These are phyloP conservation scores for Elsinoe necatrix DNA, from an alignment of 2,329 filamentous ascomycete species.

Conservation along the genomic window DNA sequence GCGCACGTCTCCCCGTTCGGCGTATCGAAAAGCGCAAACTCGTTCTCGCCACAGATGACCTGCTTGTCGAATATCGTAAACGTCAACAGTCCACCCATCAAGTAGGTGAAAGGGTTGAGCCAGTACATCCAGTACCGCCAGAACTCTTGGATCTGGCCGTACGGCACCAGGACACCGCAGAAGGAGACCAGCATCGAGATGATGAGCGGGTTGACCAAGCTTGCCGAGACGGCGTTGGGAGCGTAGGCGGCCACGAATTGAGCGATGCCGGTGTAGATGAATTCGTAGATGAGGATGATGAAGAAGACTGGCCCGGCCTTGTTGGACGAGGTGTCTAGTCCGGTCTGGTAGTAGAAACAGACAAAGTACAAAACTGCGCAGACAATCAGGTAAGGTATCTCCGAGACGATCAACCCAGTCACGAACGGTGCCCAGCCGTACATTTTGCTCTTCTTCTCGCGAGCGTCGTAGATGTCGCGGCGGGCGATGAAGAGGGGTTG, in stretches of 20 bases:
- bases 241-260: constrained; percentile 46
- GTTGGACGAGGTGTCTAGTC: constrained; percentile 36
- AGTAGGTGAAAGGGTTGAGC: constrained; percentile 37
- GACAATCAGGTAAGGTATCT: constrained; percentile 58
- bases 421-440: constrained; percentile 71
- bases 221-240: constrained; percentile 38
- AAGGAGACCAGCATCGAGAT: constrained; percentile 28
- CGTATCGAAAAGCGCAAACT: constrained; percentile 40
- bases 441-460: constrained; percentile 56
- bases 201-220: constrained; percentile 36
- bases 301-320: constrained; percentile 42
- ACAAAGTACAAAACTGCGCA: constrained; percentile 49
- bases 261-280: constrained; percentile 46
- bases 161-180: constrained; percentile 31
- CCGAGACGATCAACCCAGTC: constrained; percentile 59
- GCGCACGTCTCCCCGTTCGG: constrained; percentile 47
- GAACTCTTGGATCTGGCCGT: constrained; percentile 28
- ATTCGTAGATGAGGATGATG: constrained; percentile 49
- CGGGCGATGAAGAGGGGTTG: constrained; percentile 53
- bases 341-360: constrained; percentile 29
- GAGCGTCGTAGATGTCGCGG: constrained; percentile 50
- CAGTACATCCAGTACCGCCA: constrained; percentile 25
- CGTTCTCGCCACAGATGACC: constrained; percentile 30
- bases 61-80: constrained; percentile 36
- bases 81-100: constrained; percentile 34